phyloP scores from a whole-genome alignment of 495 filamentous ascomycete genomes.

The Penicillium taxi region DNA sequence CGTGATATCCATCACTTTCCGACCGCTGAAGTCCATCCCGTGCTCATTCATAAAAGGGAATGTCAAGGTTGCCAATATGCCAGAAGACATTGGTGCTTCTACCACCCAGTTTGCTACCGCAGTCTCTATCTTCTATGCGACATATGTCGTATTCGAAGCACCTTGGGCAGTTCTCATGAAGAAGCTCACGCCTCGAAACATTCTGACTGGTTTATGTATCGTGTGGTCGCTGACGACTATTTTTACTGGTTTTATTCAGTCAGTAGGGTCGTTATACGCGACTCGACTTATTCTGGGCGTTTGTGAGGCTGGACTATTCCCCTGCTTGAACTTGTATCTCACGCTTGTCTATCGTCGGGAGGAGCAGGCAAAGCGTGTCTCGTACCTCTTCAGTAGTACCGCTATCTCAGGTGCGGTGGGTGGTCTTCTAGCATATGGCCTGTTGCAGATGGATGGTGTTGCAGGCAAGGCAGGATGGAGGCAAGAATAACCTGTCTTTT shows the following conservation, averaged over 20 bases:
- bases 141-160: constrained; percentile 41
- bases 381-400: constrained; percentile 36
- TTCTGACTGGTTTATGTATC: constrained; percentile 32
- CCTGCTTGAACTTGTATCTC: constrained; percentile 48
- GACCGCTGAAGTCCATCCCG: neutral
- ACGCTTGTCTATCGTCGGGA: constrained; percentile 43
- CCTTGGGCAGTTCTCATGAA: constrained; percentile 41
- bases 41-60: no score
- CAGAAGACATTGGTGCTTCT: constrained; percentile 36
- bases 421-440: constrained; percentile 37
- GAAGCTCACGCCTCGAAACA: constrained; percentile 37
- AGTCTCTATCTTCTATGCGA: constrained; percentile 45
- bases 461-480: constrained; percentile 37
- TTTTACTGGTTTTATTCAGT: constrained; percentile 44
- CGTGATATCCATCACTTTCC: neutral
- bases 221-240: constrained; percentile 48
- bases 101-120: constrained; percentile 38
- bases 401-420: constrained; percentile 39
- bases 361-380: constrained; percentile 38
- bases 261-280: constrained; percentile 31
- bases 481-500: constrained; percentile 12
- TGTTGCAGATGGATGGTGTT: constrained; percentile 39
- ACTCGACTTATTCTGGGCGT: constrained; percentile 55
- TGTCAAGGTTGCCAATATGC: constrained; percentile 39
- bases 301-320: constrained; percentile 64